Evolutionary conservation across 495 filamentous ascomycete genomes (phyloP), one percentile per base, ranked within the genome.

Genomic region (Cryomyces minteri): DNA sequence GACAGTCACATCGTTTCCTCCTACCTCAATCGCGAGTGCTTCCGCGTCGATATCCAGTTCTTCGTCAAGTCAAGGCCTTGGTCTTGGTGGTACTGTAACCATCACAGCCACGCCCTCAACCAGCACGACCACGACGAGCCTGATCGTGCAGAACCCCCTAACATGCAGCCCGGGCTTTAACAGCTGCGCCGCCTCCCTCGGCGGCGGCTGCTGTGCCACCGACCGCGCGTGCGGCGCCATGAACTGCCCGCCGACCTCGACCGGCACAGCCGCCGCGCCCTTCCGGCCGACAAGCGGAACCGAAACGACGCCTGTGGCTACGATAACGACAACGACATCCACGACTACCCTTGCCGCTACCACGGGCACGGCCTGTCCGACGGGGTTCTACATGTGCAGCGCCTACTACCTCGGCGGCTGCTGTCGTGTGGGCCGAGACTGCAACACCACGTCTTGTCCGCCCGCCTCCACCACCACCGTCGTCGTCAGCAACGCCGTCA

Each of bases 381-480:
- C 76, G 0, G 77, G 82, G 1, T 84, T 83, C 66, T 90, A 90
- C 62, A 71, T 76, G 43, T 79, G 82, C 56, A 71, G 68, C 40
- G 72, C 73, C 0, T 68, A 72, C 43, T 76, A 82, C 46, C 69
- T 74, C 4, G 77, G 76, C 40, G 82, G 82, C 4, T 90, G 84
- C 62, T 90, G 84, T 61, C 80, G 77, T 28, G 82, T 82, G 5
- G 87, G 84, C 1, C 73, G 87, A 31, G 68, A 92, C 60, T 95
- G 88, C 61, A 76, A 78, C 57, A 61, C 75, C 55, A 70, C 87
- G 48, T 57, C 77, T 56, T 76, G 87, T 69, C 55, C 54, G 4
- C 40, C 54, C 5, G 32, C 52, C 4, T 44, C 62, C 32, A 69
- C 64, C 1, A 68, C 63, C 0, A 82, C 79, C 2, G 66, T 80